Percentiles rank a stretch among this genome's conserved stretches.
Evolutionary conservation across 306 rosid genomes (phyloP).

Genomic region (Calophaca sinica): DNA sequence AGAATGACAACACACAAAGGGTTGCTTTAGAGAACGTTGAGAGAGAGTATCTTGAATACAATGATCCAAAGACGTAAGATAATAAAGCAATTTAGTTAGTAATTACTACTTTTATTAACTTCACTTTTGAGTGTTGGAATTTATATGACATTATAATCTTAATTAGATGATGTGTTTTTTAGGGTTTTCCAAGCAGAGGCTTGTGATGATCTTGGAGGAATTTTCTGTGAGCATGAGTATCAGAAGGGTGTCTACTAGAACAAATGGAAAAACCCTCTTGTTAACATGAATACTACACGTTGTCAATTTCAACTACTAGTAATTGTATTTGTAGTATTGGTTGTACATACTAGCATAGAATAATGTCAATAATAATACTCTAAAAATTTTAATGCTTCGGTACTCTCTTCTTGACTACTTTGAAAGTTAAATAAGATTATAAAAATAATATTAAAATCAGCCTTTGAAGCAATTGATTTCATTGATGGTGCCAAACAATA

Average conservation of each 20-base stretch:
- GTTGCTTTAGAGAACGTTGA: conserved; percentile 56
- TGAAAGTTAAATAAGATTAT: no score
- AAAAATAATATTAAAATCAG: no score
- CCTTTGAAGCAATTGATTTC: no score
- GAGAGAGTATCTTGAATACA: conserved; percentile 71
- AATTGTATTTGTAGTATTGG: no score
- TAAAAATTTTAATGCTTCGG: no score
- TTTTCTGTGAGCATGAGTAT: conserved; percentile 76
- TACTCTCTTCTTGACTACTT: no score
- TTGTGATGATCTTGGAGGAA: conserved; percentile 97
- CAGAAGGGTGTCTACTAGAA: conserved; percentile 72
- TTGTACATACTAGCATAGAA: no score
- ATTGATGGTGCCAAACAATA: no score
- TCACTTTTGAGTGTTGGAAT: neutral
- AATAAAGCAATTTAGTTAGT: neutral
- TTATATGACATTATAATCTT: neutral
- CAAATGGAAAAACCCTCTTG: neutral
- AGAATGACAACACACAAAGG: conserved; percentile 7
- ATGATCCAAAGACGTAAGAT: conserved; percentile 61
- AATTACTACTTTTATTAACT: neutral
- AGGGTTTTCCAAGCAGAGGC: conserved; percentile 89
- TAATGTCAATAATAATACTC: no score
- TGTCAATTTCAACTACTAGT: no score
- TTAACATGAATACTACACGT: neutral
- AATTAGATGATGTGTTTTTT: conserved; percentile 27